Base-by-base conservation (phyloP, 2,329 filamentous ascomycete genomes). In the Apiospora kogelbergensis region DNA sequence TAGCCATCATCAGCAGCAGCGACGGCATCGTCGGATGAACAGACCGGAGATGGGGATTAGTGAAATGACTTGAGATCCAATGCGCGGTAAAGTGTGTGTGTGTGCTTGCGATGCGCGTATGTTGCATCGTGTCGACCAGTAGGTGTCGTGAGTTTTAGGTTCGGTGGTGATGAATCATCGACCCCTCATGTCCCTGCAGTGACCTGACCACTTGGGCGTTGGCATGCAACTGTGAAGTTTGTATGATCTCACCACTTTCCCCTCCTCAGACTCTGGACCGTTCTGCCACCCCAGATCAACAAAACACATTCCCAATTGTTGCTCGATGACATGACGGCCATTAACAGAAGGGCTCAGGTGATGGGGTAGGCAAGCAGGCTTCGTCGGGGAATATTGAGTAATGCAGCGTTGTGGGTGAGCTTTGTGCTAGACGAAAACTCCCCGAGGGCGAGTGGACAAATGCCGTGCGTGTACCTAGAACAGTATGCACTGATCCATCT, bases 91-190 rank as follows among this genome's bases (percentile, higher is more conserved):
- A 13, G 15, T 13, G 44, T 24, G 13, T 15, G 13, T 20, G 46
- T 53, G 46, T 30, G 17, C n/a, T 33, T 33, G 48, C 26, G 7
- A 30, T 57, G 48, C 48, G 48, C 20, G 26, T 57, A 26, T 6
- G n/a, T 33, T n/a, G 48, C 15, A 33, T 57, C 24, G 26, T n/a
- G 48, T 33, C 26, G 2, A 4, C 48, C 48, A 57, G 48, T 60
- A 33, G 30, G 53, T 37, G 53, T 60, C 53, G 30, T 37, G 26
- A 6, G 30, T n/a, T 68, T 37, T 40, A 53, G 60, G 30, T 60
- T 68, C 44, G 42, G 65, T 22, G 42, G 24, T 66, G 44, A 69
- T 69, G 68, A 69, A 63, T 69, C 68, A 69, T 63, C 66, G 46
- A 42, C 37, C 26, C 64, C 63, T 53, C 63, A 46, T 26, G 30